Base-by-base conservation (phyloP, 2,329 filamentous ascomycete species). In the Leptoxyphium fumago region DNA sequence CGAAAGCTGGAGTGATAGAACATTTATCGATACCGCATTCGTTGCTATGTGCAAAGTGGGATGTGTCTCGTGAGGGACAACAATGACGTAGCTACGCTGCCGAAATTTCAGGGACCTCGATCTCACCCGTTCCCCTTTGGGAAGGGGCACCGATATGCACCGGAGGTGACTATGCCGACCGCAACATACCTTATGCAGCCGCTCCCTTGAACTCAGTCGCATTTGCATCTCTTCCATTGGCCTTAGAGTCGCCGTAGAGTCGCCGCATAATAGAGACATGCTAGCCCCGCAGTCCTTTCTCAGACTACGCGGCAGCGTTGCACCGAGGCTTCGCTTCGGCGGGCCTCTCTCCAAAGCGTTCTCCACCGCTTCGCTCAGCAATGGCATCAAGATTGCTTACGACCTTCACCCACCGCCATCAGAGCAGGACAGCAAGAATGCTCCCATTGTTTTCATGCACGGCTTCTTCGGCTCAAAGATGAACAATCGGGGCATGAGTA, bases 401-500 rank as follows among this genome's bases (percentile, higher is more conserved):
- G 80, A 85, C 55, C 66, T 83, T 38, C 78, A 86, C 58, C 67
- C 74, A 55, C 77, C 82, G 58, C 63, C 44, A 61, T 69, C 56
- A 59, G 62, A 46, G 63, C 66, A 48, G 61, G 63, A 29, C 34
- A 46, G 43, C 9, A 53, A 51, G 46, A 60, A 65, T 45, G 66
- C 69, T 43, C 84, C 88, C 2, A 85, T 96, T 50, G 65, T 96
- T 48, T 83, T 96, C 52, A 77, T 96, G 57, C 89, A 96, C 61
- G 89, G 91, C 1, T 71, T 96, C 10, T 95, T 96, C 58, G 89
- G 89, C 15, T 94, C 85, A 32, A 94, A 93, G 68, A 87, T 85
- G 68, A 96, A 96, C 61, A 94, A 95, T 61, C 73, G 88, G 62
- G 84, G 75, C 57, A 91, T 96, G 50, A 93, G 87, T 81, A 94